Base-by-base conservation (phyloP, 2,329 filamentous ascomycete genomes). In the Nemania abortiva region DNA sequence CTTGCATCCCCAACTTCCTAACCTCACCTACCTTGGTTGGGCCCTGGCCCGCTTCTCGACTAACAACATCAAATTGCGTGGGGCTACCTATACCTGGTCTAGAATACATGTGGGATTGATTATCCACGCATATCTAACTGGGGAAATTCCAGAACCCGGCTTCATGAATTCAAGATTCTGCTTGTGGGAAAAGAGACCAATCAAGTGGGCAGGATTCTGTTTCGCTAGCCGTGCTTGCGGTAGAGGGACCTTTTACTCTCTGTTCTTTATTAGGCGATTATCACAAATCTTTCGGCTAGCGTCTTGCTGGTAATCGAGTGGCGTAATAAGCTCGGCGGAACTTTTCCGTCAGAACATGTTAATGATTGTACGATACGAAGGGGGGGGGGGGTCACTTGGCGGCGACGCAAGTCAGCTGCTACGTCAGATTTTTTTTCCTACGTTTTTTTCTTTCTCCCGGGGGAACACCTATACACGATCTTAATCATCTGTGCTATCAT, bases 311-410 rank as follows among this genome's bases (percentile, higher is more conserved):
- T 29, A 1, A 24, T n/a, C 34, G 13, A 39, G 50, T 47, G 31
- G 37, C 9, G 50, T 34, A 52, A 56, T 66, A 50, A 61, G 57
- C 66, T 53, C 57, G 29, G 37, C n/a, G 37, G 18, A 62, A 59
- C 29, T 22, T 55, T 55, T 50, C 24, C 29, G 18, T 31, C 1
- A 13, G 61, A 55, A 52, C 18, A 65, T 29, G 45, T 50, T 27
- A 58, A 50, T 63, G 27, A 39, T 60, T 47, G 53, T 11, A 31
- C 9, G 29, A 60, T 52, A 49, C 13, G n/a, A 27, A 34, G 39
- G 42, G 6, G 22, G n/a, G 15, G 24, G 39, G 42, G 6, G 22
- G 29, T 42, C 22, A 45, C 29, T 18, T 39, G 29, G 65, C 60
- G 50, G 22, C 10, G 29, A 57, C 52, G 57, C 50, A 63, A 62